phyloP scores from a whole-genome alignment of 441 rosid genomes.

The Pelargonium myrrhifolium region DNA sequence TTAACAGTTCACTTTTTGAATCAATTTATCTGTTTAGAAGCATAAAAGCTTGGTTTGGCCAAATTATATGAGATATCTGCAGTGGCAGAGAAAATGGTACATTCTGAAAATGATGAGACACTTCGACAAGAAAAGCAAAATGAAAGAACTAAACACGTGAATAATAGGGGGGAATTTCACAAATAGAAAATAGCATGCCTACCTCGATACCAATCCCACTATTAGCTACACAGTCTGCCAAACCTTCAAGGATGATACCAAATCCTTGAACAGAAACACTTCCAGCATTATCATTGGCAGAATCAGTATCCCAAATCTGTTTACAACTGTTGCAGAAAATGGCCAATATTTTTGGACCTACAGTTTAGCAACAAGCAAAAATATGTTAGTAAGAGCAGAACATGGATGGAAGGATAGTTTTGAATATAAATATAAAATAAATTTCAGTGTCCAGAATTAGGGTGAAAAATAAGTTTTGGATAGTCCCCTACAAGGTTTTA shows the following conservation, averaged over 20 bases:
- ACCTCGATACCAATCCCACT: conserved; percentile 40
- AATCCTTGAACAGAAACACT: conserved; percentile 26
- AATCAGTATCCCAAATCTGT: conserved; percentile 23
- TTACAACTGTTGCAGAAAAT: conserved; percentile 43
- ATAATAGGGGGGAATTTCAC: no score
- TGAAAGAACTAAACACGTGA: no score
- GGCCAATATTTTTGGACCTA: conserved; percentile 63
- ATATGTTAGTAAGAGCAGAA: conserved; percentile 11
- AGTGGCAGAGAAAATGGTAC: not conserved
- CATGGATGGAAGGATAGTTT: not conserved
- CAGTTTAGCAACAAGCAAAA: conserved; percentile 19
- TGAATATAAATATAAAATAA: conserved; percentile 2
- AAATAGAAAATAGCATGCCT: conserved; percentile 3
- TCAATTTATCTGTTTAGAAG: not conserved
- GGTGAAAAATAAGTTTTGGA: not conserved
- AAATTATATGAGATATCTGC: not conserved
- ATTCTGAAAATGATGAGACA: not conserved
- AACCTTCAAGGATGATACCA: conserved; percentile 47
- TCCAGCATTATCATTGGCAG: conserved; percentile 29
- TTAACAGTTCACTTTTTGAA: no score
- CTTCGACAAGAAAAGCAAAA: no score
- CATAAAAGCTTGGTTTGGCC: not conserved
- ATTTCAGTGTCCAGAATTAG: not conserved
- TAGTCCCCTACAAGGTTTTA: not conserved
- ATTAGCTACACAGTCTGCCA: conserved; percentile 64